Conservation (phyloP, 2,329 filamentous ascomycete species). For the Cordyceps farinosa region DNA sequence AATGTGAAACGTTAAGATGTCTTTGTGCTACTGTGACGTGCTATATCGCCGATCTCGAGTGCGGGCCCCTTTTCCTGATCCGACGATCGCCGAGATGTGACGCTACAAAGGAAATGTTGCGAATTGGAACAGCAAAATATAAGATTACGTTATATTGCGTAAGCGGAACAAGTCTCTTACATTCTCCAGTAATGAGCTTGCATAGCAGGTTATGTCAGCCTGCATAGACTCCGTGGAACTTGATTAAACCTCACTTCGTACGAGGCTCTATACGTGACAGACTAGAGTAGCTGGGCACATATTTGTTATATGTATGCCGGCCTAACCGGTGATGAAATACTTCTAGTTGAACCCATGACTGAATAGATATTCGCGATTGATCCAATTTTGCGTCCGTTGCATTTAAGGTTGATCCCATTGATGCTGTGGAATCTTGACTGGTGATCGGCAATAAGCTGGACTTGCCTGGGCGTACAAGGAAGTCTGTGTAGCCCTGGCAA, state of each 20-base stretch:
- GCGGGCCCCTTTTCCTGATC: background rate
- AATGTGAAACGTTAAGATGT: background rate
- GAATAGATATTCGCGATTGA: background rate
- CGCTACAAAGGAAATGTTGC: background rate
- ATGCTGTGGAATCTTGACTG: background rate
- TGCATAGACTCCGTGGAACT: no score
- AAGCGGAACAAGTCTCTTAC: no score
- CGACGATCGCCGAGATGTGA: background rate
- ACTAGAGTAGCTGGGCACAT: background rate
- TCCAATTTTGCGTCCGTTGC: background rate
- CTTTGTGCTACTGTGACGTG: background rate
- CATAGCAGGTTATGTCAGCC: background rate
- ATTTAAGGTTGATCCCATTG: background rate
- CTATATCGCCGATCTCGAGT: background rate
- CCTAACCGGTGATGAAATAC: background rate
- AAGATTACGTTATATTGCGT: no score
- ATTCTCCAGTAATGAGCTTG: background rate
- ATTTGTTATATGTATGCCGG: background rate
- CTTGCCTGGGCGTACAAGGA: background rate
- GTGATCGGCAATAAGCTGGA: background rate
- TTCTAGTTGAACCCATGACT: background rate
- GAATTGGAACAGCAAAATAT: background rate
- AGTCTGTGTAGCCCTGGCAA: no score
- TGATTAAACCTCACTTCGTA: constrained; percentile 53
- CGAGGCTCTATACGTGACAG: constrained; percentile 55